Evolutionary conservation across 2,329 filamentous ascomycete genomes (phyloP).

Genomic region (Calonectria fujianensis): DNA sequence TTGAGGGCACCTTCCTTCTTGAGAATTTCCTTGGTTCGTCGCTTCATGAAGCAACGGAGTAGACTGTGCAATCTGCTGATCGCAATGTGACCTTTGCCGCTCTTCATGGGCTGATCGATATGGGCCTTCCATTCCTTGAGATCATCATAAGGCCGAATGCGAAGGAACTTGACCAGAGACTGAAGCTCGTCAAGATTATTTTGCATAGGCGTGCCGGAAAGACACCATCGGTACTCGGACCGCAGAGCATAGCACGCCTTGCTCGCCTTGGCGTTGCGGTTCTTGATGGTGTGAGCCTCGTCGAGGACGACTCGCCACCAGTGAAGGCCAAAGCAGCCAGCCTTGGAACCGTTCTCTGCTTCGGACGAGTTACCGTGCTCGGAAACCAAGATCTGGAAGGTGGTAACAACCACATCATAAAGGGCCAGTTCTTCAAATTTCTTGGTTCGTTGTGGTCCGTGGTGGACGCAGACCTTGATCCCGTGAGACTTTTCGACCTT

Average conservation of each 20-base stretch:
- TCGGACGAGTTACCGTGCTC: constrained; percentile 85
- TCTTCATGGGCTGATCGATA: constrained; percentile 92
- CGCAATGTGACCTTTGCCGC: constrained; percentile 90
- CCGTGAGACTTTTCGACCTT: constrained; percentile 83
- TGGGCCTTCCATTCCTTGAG: constrained; percentile 91
- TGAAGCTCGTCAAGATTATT: constrained; percentile 98
- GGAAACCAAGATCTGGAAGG: constrained; percentile 95
- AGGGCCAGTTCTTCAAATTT: constrained; percentile 83
- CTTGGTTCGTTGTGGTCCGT: constrained; percentile 91
- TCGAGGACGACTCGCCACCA: constrained; percentile 98
- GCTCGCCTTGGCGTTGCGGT: constrained; percentile 95
- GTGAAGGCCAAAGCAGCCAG: constrained; percentile 91
- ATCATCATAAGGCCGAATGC: constrained; percentile 93
- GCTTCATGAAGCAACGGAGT: constrained; percentile 96
- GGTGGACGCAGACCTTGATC: constrained; percentile 90
- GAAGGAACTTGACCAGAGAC: constrained; percentile 92
- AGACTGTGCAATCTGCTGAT: constrained; percentile 90
- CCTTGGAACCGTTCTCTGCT: constrained; percentile 77
- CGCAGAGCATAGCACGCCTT: constrained; percentile 91
- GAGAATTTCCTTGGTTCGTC: constrained; percentile 97
- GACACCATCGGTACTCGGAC: constrained; percentile 94
- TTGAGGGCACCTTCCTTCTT: constrained; percentile 89
- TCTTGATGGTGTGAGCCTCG: constrained; percentile 99
- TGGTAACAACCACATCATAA: constrained; percentile 98
- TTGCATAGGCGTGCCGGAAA: constrained; percentile 98